Conservation (phyloP, 805 yeast genomes). For the Barnettozyma botsteinii region DNA sequence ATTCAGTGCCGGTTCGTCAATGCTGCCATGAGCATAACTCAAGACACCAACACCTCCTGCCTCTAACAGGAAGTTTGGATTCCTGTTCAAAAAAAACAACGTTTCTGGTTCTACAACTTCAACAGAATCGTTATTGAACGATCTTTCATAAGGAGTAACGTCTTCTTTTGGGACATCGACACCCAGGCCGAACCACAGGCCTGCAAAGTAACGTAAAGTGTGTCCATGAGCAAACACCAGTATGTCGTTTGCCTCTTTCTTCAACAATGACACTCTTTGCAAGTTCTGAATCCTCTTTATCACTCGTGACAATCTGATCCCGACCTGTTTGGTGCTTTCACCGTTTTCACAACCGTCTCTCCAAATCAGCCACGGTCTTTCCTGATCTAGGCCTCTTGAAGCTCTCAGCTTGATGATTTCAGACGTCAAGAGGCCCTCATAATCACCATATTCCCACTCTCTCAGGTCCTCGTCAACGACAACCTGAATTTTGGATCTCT, state of each 20-base stretch:
- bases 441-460: constrained; percentile 97
- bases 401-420: constrained; percentile 60
- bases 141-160: constrained; percentile 15
- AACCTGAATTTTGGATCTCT: constrained; percentile 37
- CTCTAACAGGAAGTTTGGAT: constrained; percentile 81
- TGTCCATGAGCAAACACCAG: constrained; percentile 92
- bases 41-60: constrained; percentile 95
- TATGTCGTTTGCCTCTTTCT: constrained; percentile 58
- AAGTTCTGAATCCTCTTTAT: constrained; percentile 58
- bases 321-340: constrained; percentile 62
- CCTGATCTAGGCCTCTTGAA: constrained; percentile 48
- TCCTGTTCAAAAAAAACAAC: constrained; percentile 34
- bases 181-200: constrained; percentile 65
- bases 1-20: constrained; percentile 81
- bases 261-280: constrained; percentile 49
- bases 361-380: constrained; percentile 75
- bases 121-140: constrained; percentile 24
- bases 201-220: constrained; percentile 81
- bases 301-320: constrained; percentile 63
- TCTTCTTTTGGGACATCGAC: constrained; percentile 17
- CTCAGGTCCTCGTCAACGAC: constrained; percentile 63
- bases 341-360: constrained; percentile 91
- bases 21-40: constrained; percentile 79
- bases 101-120: constrained; percentile 30
- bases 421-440: constrained; percentile 74